These are phyloP conservation scores for Hapsidospora chrysogenum DNA, from an alignment of 495 filamentous ascomycete genomes.

Conservation along the genomic window DNA sequence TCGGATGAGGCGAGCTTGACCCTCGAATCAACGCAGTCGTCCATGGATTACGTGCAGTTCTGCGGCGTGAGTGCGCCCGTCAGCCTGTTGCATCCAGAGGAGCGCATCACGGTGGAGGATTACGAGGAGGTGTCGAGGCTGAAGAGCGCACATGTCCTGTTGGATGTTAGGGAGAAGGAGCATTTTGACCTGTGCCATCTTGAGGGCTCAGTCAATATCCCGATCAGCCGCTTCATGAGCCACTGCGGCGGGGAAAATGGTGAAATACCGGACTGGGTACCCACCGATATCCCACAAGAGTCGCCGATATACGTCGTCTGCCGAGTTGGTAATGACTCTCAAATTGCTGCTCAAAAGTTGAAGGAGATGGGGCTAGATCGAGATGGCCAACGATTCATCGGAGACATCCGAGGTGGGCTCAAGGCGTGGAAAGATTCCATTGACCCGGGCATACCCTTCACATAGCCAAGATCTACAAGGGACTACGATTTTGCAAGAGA, in stretches of 20 bases:
- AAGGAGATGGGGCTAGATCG: constrained; percentile 48
- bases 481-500: too few species aligned
- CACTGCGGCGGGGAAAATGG: not conserved
- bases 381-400: constrained; percentile 40
- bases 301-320: constrained; percentile 61
- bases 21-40: constrained; percentile 37
- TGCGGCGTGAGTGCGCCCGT: constrained; percentile 41
- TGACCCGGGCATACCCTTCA: constrained; percentile 51
- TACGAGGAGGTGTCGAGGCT: constrained; percentile 22
- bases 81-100: constrained; percentile 34
- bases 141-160: constrained; percentile 30
- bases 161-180: constrained; percentile 71
- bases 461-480: constrained; percentile 30
- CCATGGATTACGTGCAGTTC: constrained; percentile 62
- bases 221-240: constrained; percentile 23
- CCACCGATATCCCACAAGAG: constrained; percentile 14
- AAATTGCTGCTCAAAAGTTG: constrained; percentile 53
- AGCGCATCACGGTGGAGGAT: constrained; percentile 43
- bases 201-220: constrained; percentile 58
- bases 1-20: constrained; percentile 44
- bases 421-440: constrained; percentile 70
- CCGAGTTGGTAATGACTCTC: constrained; percentile 77
- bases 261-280: constrained; percentile 27
- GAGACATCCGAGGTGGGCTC: constrained; percentile 70
- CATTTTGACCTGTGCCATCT: constrained; percentile 74